Base-by-base conservation (phyloP, 2,329 filamentous ascomycete species). In the Paecilomyces sp. region DNA sequence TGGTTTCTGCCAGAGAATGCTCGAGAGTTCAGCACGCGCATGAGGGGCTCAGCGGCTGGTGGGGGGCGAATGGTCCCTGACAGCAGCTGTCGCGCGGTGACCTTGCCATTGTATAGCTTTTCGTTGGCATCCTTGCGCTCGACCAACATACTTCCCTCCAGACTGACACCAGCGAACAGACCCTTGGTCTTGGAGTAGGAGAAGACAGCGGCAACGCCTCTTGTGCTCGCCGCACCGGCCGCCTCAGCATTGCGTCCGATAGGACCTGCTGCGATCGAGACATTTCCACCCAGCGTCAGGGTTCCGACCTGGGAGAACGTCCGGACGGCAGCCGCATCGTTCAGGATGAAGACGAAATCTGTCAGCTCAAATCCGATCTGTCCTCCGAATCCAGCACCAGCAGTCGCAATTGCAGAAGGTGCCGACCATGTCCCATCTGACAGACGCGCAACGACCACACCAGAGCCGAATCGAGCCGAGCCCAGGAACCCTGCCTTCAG, bases 161-260 rank as follows among this genome's bases (percentile, higher is more conserved):
- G 80, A 67, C 90, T 95, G 55, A 99, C 92, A 71, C 94, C 94
- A 4, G 94, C 94, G 68, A 99, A 99, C 33, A 99, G 80, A 22
- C 94, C 94, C 80, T 97, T 97, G 12, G 94, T 99, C 79, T 97
- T 97, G 74, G 89, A 94, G 81, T 99, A 99, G 69, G 90, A 91
- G 80, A 99, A 99, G 56, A 99, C 88, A 57, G 91, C 94, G 0
- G 92, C 90, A 8, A 97, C 89, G 63, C 91, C 88, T 79, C 87
- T 93, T 64, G 96, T 82, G 66, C 91, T 96, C 7, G 94, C 94
- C 13, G 92, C 93, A 64, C 94, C 94, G 36, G 94, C 93, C 12
- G 94, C 94, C 76, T 99, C 94, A 54, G 93, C 94, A 75, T 97
- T 97, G 68, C 94, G 85, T 58, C 94, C 94, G 28, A 99, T 85